These are phyloP conservation scores for Yamadazyma ubonensis DNA, from an alignment of 805 yeast species.

Conservation along the genomic window DNA sequence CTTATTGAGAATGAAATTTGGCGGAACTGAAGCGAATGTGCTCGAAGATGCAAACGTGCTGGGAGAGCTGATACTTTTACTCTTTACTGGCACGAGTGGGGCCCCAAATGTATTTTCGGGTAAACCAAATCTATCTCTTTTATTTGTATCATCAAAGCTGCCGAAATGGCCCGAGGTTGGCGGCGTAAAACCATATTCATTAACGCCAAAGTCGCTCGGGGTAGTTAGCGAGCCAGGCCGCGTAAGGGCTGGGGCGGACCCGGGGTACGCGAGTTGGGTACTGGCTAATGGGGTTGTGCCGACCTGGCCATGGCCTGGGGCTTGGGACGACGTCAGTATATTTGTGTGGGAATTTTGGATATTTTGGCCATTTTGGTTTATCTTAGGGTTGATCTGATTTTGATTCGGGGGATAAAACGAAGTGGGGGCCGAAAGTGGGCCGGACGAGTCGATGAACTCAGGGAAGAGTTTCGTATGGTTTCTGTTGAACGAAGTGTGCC, in stretches of 20 bases:
- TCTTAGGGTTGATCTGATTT: no score
- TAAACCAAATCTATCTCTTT: not conserved
- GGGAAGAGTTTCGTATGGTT: conserved; percentile 7
- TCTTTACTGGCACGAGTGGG: not conserved
- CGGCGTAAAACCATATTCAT: not conserved
- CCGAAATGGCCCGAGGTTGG: conserved; percentile 3
- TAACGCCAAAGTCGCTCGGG: no score
- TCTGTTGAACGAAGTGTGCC: conserved; percentile 9
- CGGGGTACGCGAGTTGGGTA: no score
- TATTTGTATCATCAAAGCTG: conserved; percentile 4
- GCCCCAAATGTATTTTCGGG: conserved; percentile 4
- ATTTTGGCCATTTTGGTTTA: no score
- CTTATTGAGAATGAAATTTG: no score
- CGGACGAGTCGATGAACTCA: conserved; percentile 4
- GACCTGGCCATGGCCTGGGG: no score
- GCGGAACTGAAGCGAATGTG: not conserved
- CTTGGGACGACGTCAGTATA: no score
- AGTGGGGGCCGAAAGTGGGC: not conserved
- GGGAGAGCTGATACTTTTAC: conserved; percentile 6
- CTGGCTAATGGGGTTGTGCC: no score
- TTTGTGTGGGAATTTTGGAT: no score
- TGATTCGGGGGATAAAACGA: not conserved
- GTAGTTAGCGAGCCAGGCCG: not conserved
- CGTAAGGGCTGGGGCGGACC: not conserved
- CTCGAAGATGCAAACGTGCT: not conserved